These are phyloP conservation scores for Serendipita sp. DNA, from an alignment of 768 basidiomycete genomes.

Conservation along the genomic window DNA sequence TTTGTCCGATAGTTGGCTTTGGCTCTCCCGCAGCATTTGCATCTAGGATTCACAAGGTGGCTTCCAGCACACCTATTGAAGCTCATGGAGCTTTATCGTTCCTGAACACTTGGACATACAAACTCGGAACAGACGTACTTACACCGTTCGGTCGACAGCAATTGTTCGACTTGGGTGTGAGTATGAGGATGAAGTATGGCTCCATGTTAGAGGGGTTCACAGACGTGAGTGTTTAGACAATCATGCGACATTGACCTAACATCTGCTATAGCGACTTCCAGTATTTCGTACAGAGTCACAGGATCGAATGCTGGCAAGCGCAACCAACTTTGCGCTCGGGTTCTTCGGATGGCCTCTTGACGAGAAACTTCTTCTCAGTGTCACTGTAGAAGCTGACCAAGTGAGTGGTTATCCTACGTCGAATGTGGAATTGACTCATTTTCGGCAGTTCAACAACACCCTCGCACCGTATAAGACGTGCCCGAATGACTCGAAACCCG, in stretches of 20 bases:
- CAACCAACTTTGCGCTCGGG: slow-evolving; percentile 35
- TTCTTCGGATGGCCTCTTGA: slow-evolving; percentile 34
- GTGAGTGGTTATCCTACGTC: slow-evolving; percentile 2
- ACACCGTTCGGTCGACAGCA: slow-evolving; percentile 26
- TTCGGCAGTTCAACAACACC: slow-evolving; percentile 60
- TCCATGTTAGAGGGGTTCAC: slow-evolving; percentile 40
- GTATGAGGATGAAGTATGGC: slow-evolving; percentile 40
- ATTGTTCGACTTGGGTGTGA: slow-evolving; percentile 25
- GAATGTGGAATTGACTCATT: neutral
- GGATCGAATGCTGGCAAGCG: slow-evolving; percentile 37
- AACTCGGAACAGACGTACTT: slow-evolving; percentile 61
- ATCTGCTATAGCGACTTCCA: slow-evolving; percentile 17
- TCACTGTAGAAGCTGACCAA: slow-evolving; percentile 21
- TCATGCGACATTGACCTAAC: neutral
- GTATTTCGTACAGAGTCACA: slow-evolving; percentile 40
- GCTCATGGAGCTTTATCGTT: slow-evolving; percentile 20
- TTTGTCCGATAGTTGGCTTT: slow-evolving; percentile 3
- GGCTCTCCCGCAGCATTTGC: neutral
- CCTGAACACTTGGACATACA: slow-evolving; percentile 49
- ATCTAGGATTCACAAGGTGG: neutral
- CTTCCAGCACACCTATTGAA: slow-evolving; percentile 5
- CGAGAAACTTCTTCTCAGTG: slow-evolving; percentile 19
- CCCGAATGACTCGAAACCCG: slow-evolving; percentile 34
- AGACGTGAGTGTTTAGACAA: neutral
- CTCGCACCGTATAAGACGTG: slow-evolving; percentile 77